Evolutionary conservation across 75 land plant genomes (phyloP), one percentile per base, ranked within the genome.

Genomic region (Azolla pinnata): DNA sequence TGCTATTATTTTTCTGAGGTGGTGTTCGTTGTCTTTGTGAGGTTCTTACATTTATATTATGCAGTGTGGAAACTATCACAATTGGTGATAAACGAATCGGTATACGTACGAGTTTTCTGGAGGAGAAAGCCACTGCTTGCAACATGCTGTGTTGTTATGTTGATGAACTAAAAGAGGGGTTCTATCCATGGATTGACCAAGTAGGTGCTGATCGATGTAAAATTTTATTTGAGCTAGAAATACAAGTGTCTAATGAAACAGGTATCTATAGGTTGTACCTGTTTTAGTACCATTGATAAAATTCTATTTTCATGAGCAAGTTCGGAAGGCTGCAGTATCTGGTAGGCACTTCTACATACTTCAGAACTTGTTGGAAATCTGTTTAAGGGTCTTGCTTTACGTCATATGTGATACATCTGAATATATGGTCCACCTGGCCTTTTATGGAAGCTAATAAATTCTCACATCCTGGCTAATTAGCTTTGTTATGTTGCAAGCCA

Each of bases 131-230:
- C 14, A 75, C 77, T 53, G 77, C 77, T 34, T 75, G 77, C 64
- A 75, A 69, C 46, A 75, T 75, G 77, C 57, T 75, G 18, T 75
- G 73, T 31, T 75, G 77, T 60, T 75, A 64, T 75, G 77, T 67
- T 4, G 77, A 75, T 69, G 77, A 75, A 34, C 51, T 75, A 24
- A 75, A 75, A 56, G 77, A 75, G 47, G 77, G 77, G 30, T 75
- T 75, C 35, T 75, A 68, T 51, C 77, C 77, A 1, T 75, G 77
- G 77, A 75, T 75, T 56, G 77, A 75, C 56, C 77, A 75, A 74
- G 77, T 75, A n/a, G 51, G 44, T 42, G 19, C n/a, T n/a, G n/a
- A n/a, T n/a, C n/a, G n/a, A n/a, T n/a, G n/a, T n/a, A n/a, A n/a
- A n/a, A 17, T 23, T 46, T 46, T 7, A 18, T 14, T 46, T 46